phyloP scores from a whole-genome alignment of 2,329 filamentous ascomycete genomes.

The Hypoxylon sp. region DNA sequence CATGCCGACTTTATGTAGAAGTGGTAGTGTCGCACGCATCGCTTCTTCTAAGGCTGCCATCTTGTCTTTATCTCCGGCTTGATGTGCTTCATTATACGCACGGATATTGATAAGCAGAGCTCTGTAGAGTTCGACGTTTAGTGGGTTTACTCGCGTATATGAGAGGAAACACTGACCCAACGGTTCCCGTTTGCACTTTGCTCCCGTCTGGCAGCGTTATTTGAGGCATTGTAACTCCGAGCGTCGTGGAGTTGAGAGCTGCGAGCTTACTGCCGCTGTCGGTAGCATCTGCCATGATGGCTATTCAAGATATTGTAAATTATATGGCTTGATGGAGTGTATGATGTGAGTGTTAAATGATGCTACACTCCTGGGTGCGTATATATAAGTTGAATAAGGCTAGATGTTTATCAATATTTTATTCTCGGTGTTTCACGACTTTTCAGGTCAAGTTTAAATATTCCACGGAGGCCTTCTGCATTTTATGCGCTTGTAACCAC shows the following conservation, averaged over 20 bases:
- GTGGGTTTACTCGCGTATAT: background rate
- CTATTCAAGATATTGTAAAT: background rate
- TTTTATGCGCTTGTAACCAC: constrained; percentile 7
- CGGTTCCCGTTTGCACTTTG: constrained; percentile 52
- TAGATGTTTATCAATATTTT: background rate
- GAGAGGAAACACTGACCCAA: constrained; percentile 43
- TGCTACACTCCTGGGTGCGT: background rate
- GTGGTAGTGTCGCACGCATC: constrained; percentile 46
- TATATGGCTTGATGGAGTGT: background rate
- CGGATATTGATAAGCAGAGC: constrained; percentile 51
- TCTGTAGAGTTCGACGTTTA: constrained; percentile 28
- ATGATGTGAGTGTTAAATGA: background rate
- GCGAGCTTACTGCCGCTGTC: constrained; percentile 41
- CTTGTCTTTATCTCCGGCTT: constrained; percentile 40
- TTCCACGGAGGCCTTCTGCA: background rate
- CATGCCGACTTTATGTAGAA: constrained; percentile 49
- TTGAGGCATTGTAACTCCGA: constrained; percentile 50
- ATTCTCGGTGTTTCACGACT: background rate
- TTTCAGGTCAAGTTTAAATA: background rate
- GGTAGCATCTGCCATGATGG: constrained; percentile 31
- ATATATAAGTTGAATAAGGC: background rate
- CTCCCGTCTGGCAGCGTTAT: constrained; percentile 50
- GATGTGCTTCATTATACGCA: constrained; percentile 48
- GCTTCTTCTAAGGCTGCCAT: constrained; percentile 39
- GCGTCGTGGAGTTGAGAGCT: constrained; percentile 48